Evolutionary conservation across 192 early-diverging fungal genomes (phyloP).

Genomic region (Mortierella alpina): DNA sequence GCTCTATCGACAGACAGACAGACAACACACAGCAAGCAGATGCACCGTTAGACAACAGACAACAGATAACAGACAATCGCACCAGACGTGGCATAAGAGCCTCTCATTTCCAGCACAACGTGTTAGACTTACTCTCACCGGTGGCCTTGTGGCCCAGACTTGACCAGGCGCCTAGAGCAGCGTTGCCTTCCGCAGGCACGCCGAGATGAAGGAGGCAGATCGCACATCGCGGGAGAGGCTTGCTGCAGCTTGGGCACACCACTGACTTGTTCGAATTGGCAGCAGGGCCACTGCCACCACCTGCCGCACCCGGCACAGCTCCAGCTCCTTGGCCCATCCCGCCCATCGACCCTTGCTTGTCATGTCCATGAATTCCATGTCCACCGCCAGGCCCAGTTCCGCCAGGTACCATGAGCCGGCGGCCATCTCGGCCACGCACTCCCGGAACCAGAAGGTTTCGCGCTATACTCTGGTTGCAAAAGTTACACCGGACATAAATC

Average conservation of each 20-base stretch:
- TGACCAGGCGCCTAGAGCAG: conserved; percentile 35
- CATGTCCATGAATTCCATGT: conserved; percentile 36
- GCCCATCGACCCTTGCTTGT: conserved; percentile 47
- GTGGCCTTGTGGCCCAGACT: conserved; percentile 47
- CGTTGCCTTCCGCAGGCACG: conserved; percentile 68
- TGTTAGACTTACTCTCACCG: conserved; percentile 40
- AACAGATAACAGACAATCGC: too few relatives aligned
- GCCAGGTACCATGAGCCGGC: conserved; percentile 52
- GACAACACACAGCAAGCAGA: not conserved
- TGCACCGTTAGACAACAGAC: not conserved
- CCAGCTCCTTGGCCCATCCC: conserved; percentile 21
- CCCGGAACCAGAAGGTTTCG: conserved; percentile 63
- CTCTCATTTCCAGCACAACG: not conserved
- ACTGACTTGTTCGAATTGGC: conserved; percentile 59
- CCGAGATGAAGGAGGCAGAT: conserved; percentile 75
- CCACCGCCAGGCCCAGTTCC: conserved; percentile 18
- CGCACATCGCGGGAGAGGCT: conserved; percentile 72
- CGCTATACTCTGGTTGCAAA: conserved; percentile 78
- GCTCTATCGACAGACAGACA: conserved; percentile 40
- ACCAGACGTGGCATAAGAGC: too few relatives aligned
- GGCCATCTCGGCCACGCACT: conserved; percentile 60
- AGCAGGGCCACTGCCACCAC: conserved; percentile 8
- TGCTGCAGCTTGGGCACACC: conserved; percentile 71
- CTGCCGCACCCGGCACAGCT: conserved; percentile 22
- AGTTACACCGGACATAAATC: conserved; percentile 89